Evolutionary conservation across 108 stramenopile species (phyloP), one percentile per base, ranked within the genome.

Genomic region (Skeletonema costatum): DNA sequence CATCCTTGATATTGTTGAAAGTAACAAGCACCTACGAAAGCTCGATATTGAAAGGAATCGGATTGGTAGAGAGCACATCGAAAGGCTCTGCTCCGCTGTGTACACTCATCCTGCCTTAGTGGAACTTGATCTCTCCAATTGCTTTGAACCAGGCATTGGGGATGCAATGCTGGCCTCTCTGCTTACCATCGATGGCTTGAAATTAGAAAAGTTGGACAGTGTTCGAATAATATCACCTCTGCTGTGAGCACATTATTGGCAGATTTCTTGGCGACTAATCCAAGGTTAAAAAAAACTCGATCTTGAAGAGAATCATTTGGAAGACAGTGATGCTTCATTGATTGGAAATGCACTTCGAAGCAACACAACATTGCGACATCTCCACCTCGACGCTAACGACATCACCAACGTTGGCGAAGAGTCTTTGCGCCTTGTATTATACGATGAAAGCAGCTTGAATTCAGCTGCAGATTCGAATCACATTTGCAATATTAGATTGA

Each of bases 251-350:
- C 32, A 7, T 9, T 19, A 7, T 64, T 64, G 35, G 5, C 63
- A 38, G 32, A 64, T 64, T 39, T 38, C 63, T 39, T 64, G 9
- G 63, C 63, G 8, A 64, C 63, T 1, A 64, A 64, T 36, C 63
- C 63, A 19, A 19, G 21, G 7, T 10, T 64, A 17, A 19, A 29
- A 29, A 64, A 35, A 11, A 11, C 38, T 64, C 10, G 38, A 64
- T 39, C 33, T 64, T 0, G 10, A 0, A 35, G 1, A 21, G 0
- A 64, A 64, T 39, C 0, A 29, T 35, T 39, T 64, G 19, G 0
- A 1, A 21, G 63, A 13, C 25, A 19, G 12, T 39, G 30, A 33
- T 39, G 32, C 32, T 25, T 35, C 1, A 10, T 64, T 64, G 35
- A 30, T 64, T 38, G 63, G 35, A 9, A 39, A 39, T 39, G 63